A percentile compares a stretch with the other conserved stretches of the same genome.
Conservation (phyloP, 805 yeast species). For the Candida coquimbonensis region DNA sequence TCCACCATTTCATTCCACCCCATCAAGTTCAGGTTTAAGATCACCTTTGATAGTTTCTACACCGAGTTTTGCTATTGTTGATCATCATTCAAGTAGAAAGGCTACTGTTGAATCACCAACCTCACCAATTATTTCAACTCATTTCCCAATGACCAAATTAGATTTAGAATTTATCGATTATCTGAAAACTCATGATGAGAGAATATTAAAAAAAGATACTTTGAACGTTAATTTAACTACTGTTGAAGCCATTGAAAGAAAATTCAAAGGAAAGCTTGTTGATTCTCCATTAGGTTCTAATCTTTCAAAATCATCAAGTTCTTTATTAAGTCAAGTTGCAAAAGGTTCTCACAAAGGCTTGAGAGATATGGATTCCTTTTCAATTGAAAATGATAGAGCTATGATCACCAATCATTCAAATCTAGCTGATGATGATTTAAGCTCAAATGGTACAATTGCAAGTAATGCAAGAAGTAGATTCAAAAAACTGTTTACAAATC, state of each 20-base stretch:
- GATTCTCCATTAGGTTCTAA: slow-evolving; percentile 50
- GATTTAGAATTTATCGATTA: slow-evolving; percentile 56
- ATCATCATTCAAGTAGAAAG: background rate
- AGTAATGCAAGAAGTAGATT: slow-evolving; percentile 14
- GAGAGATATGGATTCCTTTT: slow-evolving; percentile 26
- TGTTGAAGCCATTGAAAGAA: slow-evolving; percentile 49
- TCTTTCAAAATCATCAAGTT: slow-evolving; percentile 30
- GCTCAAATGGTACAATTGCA: slow-evolving; percentile 11
- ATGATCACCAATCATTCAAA: slow-evolving; percentile 18
- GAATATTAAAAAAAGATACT: slow-evolving; percentile 52
- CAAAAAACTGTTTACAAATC: slow-evolving; percentile 17
- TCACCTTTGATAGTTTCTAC: background rate
- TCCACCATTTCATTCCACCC: background rate
- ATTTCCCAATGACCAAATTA: slow-evolving; percentile 39
- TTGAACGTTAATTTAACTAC: slow-evolving; percentile 37
- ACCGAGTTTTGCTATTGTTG: background rate
- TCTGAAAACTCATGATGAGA: slow-evolving; percentile 49
- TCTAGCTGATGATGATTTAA: slow-evolving; percentile 9
- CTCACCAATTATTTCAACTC: background rate
- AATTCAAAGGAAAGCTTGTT: slow-evolving; percentile 46
- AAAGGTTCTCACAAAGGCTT: slow-evolving; percentile 37
- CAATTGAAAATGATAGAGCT: slow-evolving; percentile 26
- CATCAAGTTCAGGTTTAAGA: background rate
- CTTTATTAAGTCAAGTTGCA: slow-evolving; percentile 37
- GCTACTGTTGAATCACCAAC: background rate